These are phyloP conservation scores for Mycena albidolilacea DNA, from an alignment of 768 basidiomycete genomes.

Conservation along the genomic window DNA sequence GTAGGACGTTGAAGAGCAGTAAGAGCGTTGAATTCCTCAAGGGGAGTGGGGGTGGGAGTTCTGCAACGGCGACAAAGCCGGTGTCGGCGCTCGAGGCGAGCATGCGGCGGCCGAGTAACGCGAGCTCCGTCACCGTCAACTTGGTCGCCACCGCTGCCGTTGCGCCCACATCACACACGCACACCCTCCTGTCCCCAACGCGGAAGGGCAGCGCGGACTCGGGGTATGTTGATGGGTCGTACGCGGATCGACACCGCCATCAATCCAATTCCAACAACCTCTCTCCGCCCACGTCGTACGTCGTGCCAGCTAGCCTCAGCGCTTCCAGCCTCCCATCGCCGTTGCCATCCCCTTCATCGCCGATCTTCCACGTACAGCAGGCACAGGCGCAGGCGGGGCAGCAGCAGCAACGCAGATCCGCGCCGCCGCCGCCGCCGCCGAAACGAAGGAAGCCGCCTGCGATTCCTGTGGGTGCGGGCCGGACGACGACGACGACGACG, in stretches of 20 bases:
- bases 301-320: conserved; percentile 16
- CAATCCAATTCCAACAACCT: conserved; percentile 9
- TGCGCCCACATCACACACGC: conserved; percentile 8
- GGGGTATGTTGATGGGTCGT: conserved; percentile 40
- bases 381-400: conserved; percentile 42
- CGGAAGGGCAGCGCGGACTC: conserved; percentile 47
- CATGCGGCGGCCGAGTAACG: conserved; percentile 56
- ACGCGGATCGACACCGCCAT: conserved; percentile 40
- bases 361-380: conserved; percentile 36
- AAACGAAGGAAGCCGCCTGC: conserved; percentile 83
- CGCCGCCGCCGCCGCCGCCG: conserved; percentile 80
- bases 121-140: conserved; percentile 57
- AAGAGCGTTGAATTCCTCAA: conserved; percentile 77
- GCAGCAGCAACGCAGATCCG: conserved; percentile 54
- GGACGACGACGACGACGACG: conserved; percentile 46
- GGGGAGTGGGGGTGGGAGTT: conserved; percentile 24
- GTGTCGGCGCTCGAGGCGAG: conserved; percentile 49
- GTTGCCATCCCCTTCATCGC: conserved; percentile 1
- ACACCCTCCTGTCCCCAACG: conserved; percentile 35
- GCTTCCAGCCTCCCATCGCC: conserved; percentile 13
- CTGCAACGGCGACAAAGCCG: conserved; percentile 44
- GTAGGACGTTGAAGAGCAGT: conserved; percentile 70
- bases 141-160: conserved; percentile 41
- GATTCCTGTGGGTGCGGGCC: conserved; percentile 59
- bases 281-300: background rate